Percentiles rank a stretch among this genome's conserved stretches.
These are phyloP conservation scores for Endogone sp. DNA, from an alignment of 192 early-diverging fungal genomes.

Conservation along the genomic window DNA sequence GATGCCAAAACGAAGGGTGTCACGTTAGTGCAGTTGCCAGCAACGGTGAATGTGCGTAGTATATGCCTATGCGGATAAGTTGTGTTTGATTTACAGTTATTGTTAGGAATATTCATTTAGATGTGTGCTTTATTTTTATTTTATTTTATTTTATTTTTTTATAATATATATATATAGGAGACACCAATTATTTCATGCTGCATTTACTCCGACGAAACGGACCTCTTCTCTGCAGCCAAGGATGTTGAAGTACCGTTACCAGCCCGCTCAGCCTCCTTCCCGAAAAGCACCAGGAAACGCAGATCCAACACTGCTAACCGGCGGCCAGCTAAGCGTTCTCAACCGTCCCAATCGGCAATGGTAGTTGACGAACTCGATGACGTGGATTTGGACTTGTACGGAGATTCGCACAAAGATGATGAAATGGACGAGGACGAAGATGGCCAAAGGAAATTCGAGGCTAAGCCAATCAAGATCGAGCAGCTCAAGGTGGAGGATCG, in stretches of 20 bases:
- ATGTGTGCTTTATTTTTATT: not conserved
- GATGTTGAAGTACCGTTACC: slow-evolving; percentile 7
- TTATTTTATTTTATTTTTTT: not conserved
- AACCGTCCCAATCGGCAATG: not conserved
- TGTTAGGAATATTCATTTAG: not conserved
- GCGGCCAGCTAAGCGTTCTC: not conserved
- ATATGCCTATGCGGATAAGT: not conserved
- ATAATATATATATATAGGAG: slow-evolving; percentile 17
- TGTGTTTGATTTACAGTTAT: too few species aligned
- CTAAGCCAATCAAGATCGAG: not conserved
- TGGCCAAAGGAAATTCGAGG: not conserved
- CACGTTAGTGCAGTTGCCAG: slow-evolving; percentile 11
- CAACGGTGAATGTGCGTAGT: slow-evolving; percentile 36
- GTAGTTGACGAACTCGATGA: slow-evolving; percentile 39
- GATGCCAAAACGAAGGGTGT: slow-evolving; percentile 47
- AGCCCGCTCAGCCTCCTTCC: not conserved
- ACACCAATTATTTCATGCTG: slow-evolving; percentile 28
- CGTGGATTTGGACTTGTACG: slow-evolving; percentile 41
- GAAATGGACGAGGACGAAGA: not conserved
- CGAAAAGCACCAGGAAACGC: slow-evolving; percentile 7
- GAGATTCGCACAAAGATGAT: slow-evolving; percentile 12
- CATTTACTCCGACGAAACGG: slow-evolving; percentile 48
- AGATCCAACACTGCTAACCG: not conserved
- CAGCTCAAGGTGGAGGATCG: not conserved
- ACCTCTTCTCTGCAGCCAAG: slow-evolving; percentile 10